Evolutionary conservation across 495 filamentous ascomycete species (phyloP), one percentile per base, ranked within the genome.

Genomic region (Trichocladium uniseriatum): DNA sequence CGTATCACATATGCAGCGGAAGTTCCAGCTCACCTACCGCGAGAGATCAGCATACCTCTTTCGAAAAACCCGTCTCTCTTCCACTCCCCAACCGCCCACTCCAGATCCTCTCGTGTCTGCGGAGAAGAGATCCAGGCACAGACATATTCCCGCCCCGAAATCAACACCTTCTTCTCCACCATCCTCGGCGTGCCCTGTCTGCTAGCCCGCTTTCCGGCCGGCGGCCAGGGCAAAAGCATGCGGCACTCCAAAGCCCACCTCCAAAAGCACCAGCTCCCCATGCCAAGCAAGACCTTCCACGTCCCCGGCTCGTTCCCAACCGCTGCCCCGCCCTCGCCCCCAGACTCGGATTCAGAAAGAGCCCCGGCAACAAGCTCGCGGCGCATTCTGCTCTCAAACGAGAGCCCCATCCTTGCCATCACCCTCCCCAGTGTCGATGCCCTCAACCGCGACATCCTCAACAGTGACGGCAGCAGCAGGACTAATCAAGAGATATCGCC

Each of bases 321-420:
- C 1, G n/a, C n/a, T n/a, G n/a, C 6, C 3, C 63, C 72, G 13
- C 70, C 69, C 6, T 63, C 75, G 41, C 62, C 75, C 49, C 64
- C 70, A 40, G 74, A 78, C 58, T 69, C 75, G 27, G 68, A 74
- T 58, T 60, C 64, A 15, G 61, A 74, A 59, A 45, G 61, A 21
- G 54, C 14, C 48, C 40, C 6, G n/a, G n/a, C n/a, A n/a, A n/a
- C n/a, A n/a, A 27, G 37, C 1, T 40, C 49, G 24, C 74, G 63
- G n/a, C 81, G 81, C 2, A 87, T 95, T 38, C 68, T 89, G 2
- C 67, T 98, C 3, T 84, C 89, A 13, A 98, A 98, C 58, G 92
- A 98, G 61, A 89, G 83, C 39, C 91, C 92, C 0, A 92, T 98
- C 43, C 76, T 98, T 0, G 73, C 85, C 5, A 86, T 98, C 24